phyloP scores from a whole-genome alignment of 2,329 filamentous ascomycete genomes.

The Alternaria postmessia region DNA sequence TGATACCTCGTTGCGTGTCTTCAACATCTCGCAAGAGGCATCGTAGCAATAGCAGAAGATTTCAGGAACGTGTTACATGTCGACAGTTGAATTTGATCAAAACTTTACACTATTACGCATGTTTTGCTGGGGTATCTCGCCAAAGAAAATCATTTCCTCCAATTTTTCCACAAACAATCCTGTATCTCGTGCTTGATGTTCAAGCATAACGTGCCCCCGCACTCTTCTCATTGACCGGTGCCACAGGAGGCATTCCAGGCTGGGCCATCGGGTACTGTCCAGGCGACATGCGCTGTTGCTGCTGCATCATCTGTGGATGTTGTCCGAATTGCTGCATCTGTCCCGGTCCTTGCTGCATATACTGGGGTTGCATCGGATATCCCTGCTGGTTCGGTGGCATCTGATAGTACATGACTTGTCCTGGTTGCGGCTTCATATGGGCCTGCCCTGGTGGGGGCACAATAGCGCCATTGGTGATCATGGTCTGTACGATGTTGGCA shows the following conservation, averaged over 20 bases:
- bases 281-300: slow-evolving; percentile 11
- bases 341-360: slow-evolving; percentile 15
- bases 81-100: neutral
- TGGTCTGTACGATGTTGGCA: slow-evolving; percentile 44
- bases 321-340: slow-evolving; percentile 11
- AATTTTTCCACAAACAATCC: neutral
- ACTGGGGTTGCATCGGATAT: slow-evolving; percentile 19
- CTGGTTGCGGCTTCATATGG: slow-evolving; percentile 19
- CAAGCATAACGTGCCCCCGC: slow-evolving; percentile 26
- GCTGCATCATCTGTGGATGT: slow-evolving; percentile 8
- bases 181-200: neutral
- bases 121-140: slow-evolving; percentile 13
- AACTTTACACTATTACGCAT: slow-evolving; percentile 1
- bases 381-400: slow-evolving; percentile 21
- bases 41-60: neutral
- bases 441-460: slow-evolving; percentile 34
- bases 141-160: neutral
- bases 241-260: neutral
- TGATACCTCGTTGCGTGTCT: slow-evolving; percentile 52
- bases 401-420: slow-evolving; percentile 23
- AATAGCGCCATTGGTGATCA: slow-evolving; percentile 42
- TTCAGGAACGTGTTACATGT: neutral
- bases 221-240: slow-evolving; percentile 30
- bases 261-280: slow-evolving; percentile 8
- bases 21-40: slow-evolving; percentile 21